Evolutionary conservation across 108 stramenopile genomes (phyloP).

Genomic region (Fragilaria radians): DNA sequence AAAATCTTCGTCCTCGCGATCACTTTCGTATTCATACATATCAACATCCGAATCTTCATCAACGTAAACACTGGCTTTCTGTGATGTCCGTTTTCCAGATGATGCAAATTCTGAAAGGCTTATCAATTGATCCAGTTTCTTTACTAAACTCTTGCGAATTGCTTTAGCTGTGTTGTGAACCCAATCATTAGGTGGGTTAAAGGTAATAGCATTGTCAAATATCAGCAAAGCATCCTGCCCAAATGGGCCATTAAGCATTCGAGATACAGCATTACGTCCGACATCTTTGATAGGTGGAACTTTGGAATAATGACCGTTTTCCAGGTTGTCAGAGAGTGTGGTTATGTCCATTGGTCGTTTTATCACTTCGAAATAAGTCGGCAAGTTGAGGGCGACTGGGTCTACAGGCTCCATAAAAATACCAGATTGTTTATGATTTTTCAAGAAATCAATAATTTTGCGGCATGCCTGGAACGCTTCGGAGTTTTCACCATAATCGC

Average conservation of each 20-base stretch:
- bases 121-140: conserved; percentile 49
- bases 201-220: conserved; percentile 81
- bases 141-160: conserved; percentile 46
- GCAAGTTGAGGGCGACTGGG: conserved; percentile 84
- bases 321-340: conserved; percentile 67
- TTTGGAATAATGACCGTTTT: conserved; percentile 71
- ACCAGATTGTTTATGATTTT: conserved; percentile 39
- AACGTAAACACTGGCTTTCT: conserved; percentile 49
- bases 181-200: conserved; percentile 72
- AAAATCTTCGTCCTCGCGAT: conserved; percentile 58
- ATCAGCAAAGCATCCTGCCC: conserved; percentile 59
- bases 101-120: conserved; percentile 13
- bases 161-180: conserved; percentile 46
- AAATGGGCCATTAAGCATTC: conserved; percentile 75
- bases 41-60: conserved; percentile 79
- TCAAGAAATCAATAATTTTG: conserved; percentile 41
- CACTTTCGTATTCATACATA: conserved; percentile 74
- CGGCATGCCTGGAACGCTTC: conserved; percentile 60
- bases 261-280: conserved; percentile 33
- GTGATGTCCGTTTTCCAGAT: conserved; percentile 5
- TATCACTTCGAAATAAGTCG: conserved; percentile 81
- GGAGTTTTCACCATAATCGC: conserved; percentile 56
- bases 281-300: conserved; percentile 38
- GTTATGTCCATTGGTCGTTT: conserved; percentile 95
- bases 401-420: conserved; percentile 86